phyloP scores from a whole-genome alignment of 805 yeast species.

The Myxozyma mucilagina region DNA sequence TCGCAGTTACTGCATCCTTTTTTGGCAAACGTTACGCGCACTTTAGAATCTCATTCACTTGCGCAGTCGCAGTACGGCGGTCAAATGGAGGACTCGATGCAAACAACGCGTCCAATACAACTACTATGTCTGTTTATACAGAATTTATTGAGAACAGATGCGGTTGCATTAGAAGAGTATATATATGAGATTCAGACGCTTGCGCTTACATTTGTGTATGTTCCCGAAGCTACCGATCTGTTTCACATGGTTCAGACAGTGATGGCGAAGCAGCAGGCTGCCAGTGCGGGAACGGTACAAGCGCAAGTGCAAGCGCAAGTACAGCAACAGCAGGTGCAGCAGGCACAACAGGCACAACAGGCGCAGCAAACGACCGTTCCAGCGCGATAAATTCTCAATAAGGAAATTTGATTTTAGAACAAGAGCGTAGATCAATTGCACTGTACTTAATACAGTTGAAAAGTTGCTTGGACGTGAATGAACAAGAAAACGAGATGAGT shows the following conservation, averaged over 20 bases:
- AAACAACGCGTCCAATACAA: constrained; percentile 22
- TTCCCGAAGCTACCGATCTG: constrained; percentile 25
- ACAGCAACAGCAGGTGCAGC: background rate
- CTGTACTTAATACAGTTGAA: too few relatives aligned
- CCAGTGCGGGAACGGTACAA: constrained; percentile 1
- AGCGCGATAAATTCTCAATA: background rate
- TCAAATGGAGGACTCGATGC: background rate
- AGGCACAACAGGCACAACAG: background rate
- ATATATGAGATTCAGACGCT: constrained; percentile 26
- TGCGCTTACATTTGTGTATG: constrained; percentile 20
- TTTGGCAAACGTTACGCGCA: constrained; percentile 23
- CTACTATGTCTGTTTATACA: constrained; percentile 25
- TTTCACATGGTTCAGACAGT: constrained; percentile 19
- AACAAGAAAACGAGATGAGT: too few relatives aligned
- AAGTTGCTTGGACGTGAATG: too few relatives aligned
- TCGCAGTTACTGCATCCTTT: constrained; percentile 23
- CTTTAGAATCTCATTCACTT: constrained; percentile 7
- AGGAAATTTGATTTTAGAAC: too few relatives aligned
- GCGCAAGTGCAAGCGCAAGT: background rate
- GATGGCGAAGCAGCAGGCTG: constrained; percentile 8
- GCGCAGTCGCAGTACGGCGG: background rate
- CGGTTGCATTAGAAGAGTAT: constrained; percentile 22
- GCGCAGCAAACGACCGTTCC: constrained; percentile 1
- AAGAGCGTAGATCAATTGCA: too few relatives aligned
- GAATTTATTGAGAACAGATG: constrained; percentile 22